These are phyloP conservation scores for Cyberlindnera subsufficiens DNA, from an alignment of 805 yeast species.

Conservation along the genomic window DNA sequence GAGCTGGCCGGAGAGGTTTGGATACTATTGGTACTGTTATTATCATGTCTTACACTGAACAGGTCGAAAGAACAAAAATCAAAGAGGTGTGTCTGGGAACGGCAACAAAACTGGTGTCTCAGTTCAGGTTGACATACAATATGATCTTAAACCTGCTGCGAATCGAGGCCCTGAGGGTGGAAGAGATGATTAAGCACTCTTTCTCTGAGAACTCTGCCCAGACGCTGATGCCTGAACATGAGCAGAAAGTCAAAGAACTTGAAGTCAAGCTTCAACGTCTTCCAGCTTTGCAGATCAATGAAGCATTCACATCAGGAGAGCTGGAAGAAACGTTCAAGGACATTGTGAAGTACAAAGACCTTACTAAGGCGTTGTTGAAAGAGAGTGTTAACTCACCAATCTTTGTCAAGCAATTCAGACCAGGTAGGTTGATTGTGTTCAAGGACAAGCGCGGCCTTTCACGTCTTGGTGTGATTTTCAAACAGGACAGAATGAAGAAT, in stretches of 20 bases:
- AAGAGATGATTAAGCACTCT: conserved; percentile 95
- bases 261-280: conserved; percentile 39
- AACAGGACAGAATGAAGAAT: conserved; percentile 21
- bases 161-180: conserved; percentile 93
- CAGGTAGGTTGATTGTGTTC: conserved; percentile 56
- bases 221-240: conserved; percentile 79
- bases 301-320: conserved; percentile 32
- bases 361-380: conserved; percentile 39
- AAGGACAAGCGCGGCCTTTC: conserved; percentile 37
- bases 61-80: conserved; percentile 50
- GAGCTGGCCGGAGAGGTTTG: conserved; percentile 97
- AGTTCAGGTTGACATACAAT: conserved; percentile 89
- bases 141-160: conserved; percentile 90
- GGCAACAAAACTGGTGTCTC: conserved; percentile 86
- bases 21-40: conserved; percentile 94
- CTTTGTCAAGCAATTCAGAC: conserved; percentile 40
- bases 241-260: conserved; percentile 52
- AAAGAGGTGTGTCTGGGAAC: conserved; percentile 82
- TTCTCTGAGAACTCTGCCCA: conserved; percentile 90
- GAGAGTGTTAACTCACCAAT: conserved; percentile 43
- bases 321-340: conserved; percentile 40
- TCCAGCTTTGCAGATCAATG: conserved; percentile 26
- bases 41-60: conserved; percentile 75
- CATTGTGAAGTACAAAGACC: conserved; percentile 38
- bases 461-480: conserved; percentile 50